Percentiles rank a stretch among this genome's conserved stretches.
phyloP scores from a whole-genome alignment of 495 filamentous ascomycete species.

The Neurospora sp. region DNA sequence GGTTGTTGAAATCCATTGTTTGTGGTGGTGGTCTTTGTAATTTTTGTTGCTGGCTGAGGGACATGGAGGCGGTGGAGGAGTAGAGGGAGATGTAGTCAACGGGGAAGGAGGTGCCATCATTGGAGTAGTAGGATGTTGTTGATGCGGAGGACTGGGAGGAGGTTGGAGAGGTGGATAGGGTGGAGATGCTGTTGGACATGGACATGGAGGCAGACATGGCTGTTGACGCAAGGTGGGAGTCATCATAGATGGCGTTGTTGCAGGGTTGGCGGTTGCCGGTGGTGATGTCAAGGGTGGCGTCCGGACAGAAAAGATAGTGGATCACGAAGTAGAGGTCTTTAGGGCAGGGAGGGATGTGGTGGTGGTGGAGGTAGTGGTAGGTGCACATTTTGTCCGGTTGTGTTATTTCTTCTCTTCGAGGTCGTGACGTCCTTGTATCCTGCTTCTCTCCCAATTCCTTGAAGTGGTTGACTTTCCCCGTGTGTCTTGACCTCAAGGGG shows the following conservation, averaged over 20 bases:
- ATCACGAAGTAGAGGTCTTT: constrained; percentile 30
- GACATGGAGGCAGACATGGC: not conserved
- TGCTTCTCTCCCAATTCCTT: not conserved
- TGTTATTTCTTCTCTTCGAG: not conserved
- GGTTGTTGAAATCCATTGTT: constrained; percentile 26
- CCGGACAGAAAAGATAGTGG: constrained; percentile 30
- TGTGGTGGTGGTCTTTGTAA: not conserved
- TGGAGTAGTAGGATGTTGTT: not conserved
- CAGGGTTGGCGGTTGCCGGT: constrained; percentile 11
- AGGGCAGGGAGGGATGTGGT: constrained; percentile 30
- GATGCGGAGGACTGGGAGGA: not conserved
- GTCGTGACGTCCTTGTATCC: not conserved
- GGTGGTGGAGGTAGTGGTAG: constrained; percentile 16
- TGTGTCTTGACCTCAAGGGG: not conserved
- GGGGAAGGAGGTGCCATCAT: not conserved
- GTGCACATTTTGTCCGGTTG: constrained; percentile 7
- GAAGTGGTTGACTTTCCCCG: not conserved
- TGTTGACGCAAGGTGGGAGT: constrained; percentile 1
- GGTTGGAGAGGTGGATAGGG: not conserved
- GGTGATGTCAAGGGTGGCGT: constrained; percentile 13
- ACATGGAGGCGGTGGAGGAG: not conserved
- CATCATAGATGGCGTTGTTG: constrained; percentile 15
- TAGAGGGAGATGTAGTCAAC: not conserved
- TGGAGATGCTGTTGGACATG: not conserved
- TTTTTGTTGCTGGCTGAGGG: not conserved